Base-by-base conservation (phyloP, 345 rosid species). In the Murraya koenigii region DNA sequence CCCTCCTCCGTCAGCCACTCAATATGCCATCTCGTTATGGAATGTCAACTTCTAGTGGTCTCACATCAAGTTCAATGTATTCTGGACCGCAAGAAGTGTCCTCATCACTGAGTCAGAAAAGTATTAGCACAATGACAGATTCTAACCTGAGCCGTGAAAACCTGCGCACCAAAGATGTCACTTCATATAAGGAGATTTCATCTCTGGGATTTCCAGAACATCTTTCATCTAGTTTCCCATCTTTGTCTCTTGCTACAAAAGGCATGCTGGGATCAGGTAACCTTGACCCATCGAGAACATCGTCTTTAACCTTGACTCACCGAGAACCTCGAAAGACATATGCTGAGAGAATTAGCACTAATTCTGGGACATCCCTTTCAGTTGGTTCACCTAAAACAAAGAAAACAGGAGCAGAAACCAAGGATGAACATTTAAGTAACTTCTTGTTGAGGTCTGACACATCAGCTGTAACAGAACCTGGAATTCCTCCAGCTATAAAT, bases 391-490 rank as follows among this genome's bases (percentile, higher is more conserved):
- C 98, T 3, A 97, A 94, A 88, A 81, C 85, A 76, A 97, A 96
- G 97, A 94, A 97, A 85, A 89, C 94, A 1, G 97, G 98, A 77
- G 86, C 89, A 76, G 97, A 94, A 83, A 90, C 97, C 66, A 90
- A 88, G 80, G 97, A 89, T 80, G 97, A 94, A 28, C 84, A 86
- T 69, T 77, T 87, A 72, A 90, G 79, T 77, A 87, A 88, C 85
- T 72, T 92, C 78, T 78, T 93, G 78, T 82, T 88, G 5, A 93
- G 95, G 83, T 86, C 90, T 68, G 92, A 91, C 13, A 67, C 87
- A 4, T 79, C 80, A 41, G 79, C 87, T 75, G 84, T 87, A 41
- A 32, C 83, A 30, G 98, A 90, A 76, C 73, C 87, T 7, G 90
- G 80, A 75, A 75, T 35, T 68, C 82, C 84, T 79, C 91, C 90